phyloP scores from a whole-genome alignment of 176 grass and related monocot species.

The Ampelocalamus luodianensis region DNA sequence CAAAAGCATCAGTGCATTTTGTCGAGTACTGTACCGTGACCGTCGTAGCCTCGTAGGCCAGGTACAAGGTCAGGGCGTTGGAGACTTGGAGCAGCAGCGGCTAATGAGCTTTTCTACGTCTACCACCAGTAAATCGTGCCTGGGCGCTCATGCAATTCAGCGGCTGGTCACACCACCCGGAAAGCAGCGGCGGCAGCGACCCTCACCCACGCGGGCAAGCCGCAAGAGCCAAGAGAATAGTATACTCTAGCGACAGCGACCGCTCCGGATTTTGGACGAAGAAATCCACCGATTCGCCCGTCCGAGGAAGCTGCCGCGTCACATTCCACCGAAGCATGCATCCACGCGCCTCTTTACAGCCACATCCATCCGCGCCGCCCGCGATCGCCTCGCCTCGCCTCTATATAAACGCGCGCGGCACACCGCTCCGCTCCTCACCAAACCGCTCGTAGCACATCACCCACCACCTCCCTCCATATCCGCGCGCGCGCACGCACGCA shows the following conservation, averaged over 20 bases:
- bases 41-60: neutral
- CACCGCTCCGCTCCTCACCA: constrained; percentile 27
- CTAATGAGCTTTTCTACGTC: neutral
- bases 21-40: neutral
- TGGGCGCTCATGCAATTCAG: neutral
- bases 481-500: neutral
- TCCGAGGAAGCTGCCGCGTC: constrained; percentile 38
- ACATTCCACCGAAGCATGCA: neutral
- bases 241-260: neutral
- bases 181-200: neutral
- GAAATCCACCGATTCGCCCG: constrained; percentile 6
- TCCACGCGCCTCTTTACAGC: neutral
- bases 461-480: neutral
- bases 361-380: neutral
- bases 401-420: constrained; percentile 45
- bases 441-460: neutral
- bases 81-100: neutral
- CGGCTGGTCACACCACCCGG: neutral
- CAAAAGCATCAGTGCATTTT: neutral
- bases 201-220: neutral
- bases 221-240: neutral
- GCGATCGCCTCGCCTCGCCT: neutral
- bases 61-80: neutral
- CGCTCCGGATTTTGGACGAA: constrained; percentile 21
- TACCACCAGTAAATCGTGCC: neutral